phyloP scores from a whole-genome alignment of 768 basidiomycete genomes.

The Solioccasus polychromus region DNA sequence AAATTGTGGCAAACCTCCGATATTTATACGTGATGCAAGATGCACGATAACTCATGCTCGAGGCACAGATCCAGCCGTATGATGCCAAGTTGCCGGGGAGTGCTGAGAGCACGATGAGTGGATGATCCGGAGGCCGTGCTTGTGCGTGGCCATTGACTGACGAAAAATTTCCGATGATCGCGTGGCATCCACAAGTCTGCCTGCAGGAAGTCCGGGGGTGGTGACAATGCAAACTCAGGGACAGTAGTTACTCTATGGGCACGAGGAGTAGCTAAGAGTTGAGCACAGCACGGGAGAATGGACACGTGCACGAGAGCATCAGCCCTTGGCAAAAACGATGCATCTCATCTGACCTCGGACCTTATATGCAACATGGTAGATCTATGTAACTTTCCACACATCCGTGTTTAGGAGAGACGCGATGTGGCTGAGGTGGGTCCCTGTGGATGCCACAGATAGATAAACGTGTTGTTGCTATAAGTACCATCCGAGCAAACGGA shows the following conservation, averaged over 20 bases:
- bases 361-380: neutral
- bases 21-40: neutral
- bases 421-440: neutral
- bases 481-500: too few relatives aligned
- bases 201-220: conserved; percentile 20
- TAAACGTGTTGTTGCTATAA: too few relatives aligned
- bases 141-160: conserved; percentile 6
- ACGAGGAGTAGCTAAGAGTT: conserved; percentile 14
- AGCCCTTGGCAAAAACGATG: neutral
- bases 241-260: conserved; percentile 9
- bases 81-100: conserved; percentile 17
- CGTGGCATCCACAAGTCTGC: conserved; percentile 25
- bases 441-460: neutral
- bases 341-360: conserved; percentile 5
- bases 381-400: neutral
- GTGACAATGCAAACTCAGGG: conserved; percentile 13
- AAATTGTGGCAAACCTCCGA: neutral
- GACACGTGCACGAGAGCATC: conserved; percentile 20
- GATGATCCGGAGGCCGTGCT: conserved; percentile 24
- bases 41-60: neutral
- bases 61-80: conserved; percentile 6
- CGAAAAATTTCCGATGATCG: conserved; percentile 3
- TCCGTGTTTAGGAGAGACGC: neutral
- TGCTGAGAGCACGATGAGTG: conserved; percentile 14
- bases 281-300: conserved; percentile 10